Evolutionary conservation across 2,329 filamentous ascomycete genomes (phyloP).

Genomic region (Aspergillus japonicus): DNA sequence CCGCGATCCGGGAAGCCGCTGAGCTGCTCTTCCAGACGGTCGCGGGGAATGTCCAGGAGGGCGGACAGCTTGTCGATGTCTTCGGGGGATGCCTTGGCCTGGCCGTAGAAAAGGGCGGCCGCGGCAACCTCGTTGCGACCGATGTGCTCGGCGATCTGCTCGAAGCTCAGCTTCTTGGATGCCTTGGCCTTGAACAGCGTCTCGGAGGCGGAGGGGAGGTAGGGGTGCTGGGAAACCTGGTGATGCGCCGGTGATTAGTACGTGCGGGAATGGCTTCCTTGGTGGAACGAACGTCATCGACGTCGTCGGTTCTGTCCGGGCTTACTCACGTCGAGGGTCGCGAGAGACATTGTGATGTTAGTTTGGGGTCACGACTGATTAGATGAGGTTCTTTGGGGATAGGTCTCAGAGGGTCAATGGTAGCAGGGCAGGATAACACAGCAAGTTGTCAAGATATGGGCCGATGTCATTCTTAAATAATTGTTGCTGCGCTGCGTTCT

Average conservation of each 20-base stretch:
- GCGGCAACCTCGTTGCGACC: constrained; percentile 79
- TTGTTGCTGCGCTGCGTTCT: constrained; percentile 8
- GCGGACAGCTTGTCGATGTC: constrained; percentile 67
- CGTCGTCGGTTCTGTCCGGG: background rate
- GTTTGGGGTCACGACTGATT: background rate
- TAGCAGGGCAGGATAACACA: background rate
- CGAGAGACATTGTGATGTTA: constrained; percentile 41
- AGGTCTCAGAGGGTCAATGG: background rate
- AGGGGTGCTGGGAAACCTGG: constrained; percentile 44
- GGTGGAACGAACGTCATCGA: background rate
- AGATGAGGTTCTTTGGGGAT: background rate
- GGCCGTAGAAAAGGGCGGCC: constrained; percentile 88
- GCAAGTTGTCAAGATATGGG: background rate
- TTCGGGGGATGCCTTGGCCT: constrained; percentile 69
- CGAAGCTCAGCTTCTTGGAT: constrained; percentile 71
- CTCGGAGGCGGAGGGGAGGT: constrained; percentile 68
- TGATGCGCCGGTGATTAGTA: constrained; percentile 7
- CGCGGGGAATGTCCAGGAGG: constrained; percentile 61
- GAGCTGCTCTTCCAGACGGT: constrained; percentile 61
- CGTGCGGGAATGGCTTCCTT: background rate
- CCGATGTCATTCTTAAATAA: constrained; percentile 17
- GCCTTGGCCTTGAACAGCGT: constrained; percentile 82
- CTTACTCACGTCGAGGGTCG: constrained; percentile 43
- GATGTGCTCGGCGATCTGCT: constrained; percentile 70
- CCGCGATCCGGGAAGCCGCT: constrained; percentile 78